Evolutionary conservation across 192 early-diverging fungal species (phyloP).

Genomic region (Spizellomyces punctatus): DNA sequence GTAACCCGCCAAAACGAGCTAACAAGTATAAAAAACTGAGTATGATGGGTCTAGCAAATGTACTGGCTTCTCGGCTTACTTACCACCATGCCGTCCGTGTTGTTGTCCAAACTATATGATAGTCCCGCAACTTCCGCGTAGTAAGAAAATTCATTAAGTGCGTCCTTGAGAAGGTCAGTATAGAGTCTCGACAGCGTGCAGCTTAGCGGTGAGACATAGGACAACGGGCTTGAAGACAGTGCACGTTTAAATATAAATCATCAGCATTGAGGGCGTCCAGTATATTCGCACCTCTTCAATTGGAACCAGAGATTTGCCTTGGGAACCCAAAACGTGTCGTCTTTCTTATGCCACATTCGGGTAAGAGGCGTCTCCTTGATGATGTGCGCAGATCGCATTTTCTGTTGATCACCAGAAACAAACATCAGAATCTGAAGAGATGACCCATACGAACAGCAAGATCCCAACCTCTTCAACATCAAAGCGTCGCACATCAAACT

Average conservation of each 20-base stretch:
- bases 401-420: neutral
- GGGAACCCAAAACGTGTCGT: slow-evolving; percentile 91
- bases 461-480: slow-evolving; percentile 36
- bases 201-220: slow-evolving; percentile 73
- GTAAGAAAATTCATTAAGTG: slow-evolving; percentile 84
- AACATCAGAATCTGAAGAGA: slow-evolving; percentile 5
- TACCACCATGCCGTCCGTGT: slow-evolving; percentile 57
- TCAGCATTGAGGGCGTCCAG: neutral
- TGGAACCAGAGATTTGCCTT: slow-evolving; percentile 79
- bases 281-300: slow-evolving; percentile 32
- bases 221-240: slow-evolving; percentile 64
- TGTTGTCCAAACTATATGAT: slow-evolving; percentile 71
- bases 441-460: slow-evolving; percentile 1
- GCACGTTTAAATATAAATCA: neutral
- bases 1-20: slow-evolving; percentile 77
- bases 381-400: slow-evolving; percentile 46
- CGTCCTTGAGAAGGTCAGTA: slow-evolving; percentile 79
- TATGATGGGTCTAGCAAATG: neutral
- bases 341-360: slow-evolving; percentile 93
- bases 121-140: slow-evolving; percentile 89
- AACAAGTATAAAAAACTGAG: slow-evolving; percentile 30
- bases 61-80: neutral
- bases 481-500: slow-evolving; percentile 64
- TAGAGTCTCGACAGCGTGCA: slow-evolving; percentile 74
- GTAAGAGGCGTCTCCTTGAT: slow-evolving; percentile 58